A percentile compares a stretch with the other conserved stretches of the same genome.
These are phyloP conservation scores for Chionographis japonica DNA, from an alignment of 106 monocot genomes.

Conservation along the genomic window DNA sequence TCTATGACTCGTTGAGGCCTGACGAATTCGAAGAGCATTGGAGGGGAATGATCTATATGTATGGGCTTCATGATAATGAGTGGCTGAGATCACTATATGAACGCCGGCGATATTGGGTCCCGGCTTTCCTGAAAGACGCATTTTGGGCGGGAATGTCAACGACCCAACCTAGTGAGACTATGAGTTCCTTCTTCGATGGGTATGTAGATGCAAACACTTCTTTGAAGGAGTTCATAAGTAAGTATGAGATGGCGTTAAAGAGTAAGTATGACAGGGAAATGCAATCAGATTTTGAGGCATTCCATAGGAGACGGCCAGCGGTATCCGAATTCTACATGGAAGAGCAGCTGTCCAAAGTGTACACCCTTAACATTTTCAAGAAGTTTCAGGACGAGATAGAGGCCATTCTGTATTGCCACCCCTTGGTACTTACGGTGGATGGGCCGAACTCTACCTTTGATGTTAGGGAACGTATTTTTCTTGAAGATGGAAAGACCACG, in stretches of 20 bases:
- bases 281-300: conserved; percentile 60
- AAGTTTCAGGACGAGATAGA: conserved; percentile 68
- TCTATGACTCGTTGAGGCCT: conserved; percentile 44
- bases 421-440: conserved; percentile 27
- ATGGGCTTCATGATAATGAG: conserved; percentile 49
- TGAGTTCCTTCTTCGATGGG: conserved; percentile 51
- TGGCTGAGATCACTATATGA: conserved; percentile 46
- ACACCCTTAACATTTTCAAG: conserved; percentile 57
- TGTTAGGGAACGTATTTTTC: conserved; percentile 60
- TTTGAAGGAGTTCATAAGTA: conserved; percentile 41
- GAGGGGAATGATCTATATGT: conserved; percentile 38
- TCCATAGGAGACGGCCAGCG: conserved; percentile 46
- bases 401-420: conserved; percentile 66
- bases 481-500: conserved; percentile 51
- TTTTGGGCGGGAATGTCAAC: conserved; percentile 64
- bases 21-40: conserved; percentile 58
- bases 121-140: conserved; percentile 49
- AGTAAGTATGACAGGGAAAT: conserved; percentile 60
- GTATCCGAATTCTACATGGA: conserved; percentile 61
- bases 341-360: conserved; percentile 58
- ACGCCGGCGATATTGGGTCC: conserved; percentile 39
- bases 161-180: conserved; percentile 31
- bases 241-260: conserved; percentile 58
- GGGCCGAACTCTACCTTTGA: conserved; percentile 42
- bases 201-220: conserved; percentile 46